phyloP scores from a whole-genome alignment of 2,329 filamentous ascomycete species.

The Myriangium duriaei region DNA sequence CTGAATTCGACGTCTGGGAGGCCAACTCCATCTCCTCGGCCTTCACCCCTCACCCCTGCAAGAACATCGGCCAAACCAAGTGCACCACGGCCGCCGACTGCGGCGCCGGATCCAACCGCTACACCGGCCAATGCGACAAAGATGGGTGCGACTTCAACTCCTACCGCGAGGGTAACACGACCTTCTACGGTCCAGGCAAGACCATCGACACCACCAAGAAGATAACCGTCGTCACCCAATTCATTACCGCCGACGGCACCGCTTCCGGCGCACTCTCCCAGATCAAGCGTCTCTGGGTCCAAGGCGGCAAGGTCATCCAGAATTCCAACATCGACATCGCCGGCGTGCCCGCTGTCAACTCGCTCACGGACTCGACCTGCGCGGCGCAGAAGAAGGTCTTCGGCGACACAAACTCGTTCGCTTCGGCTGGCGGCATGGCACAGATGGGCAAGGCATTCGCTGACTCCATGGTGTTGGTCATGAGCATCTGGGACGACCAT shows the following conservation, averaged over 20 bases:
- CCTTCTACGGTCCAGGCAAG: conserved; percentile 46
- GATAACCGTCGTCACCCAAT: conserved; percentile 56
- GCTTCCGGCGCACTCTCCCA: conserved; percentile 43
- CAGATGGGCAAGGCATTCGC: conserved; percentile 43
- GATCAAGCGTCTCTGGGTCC: conserved; percentile 54
- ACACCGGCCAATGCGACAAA: conserved; percentile 48
- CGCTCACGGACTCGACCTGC: conserved; percentile 48
- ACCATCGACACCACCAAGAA: conserved; percentile 48
- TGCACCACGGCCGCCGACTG: conserved; percentile 39
- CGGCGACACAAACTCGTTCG: conserved; percentile 35
- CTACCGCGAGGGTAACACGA: conserved; percentile 51
- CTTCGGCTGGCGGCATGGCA: conserved; percentile 42
- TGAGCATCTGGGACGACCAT: conserved; percentile 50
- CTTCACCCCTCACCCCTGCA: conserved; percentile 54
- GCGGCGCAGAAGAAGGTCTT: conserved; percentile 22
- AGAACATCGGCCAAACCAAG: conserved; percentile 37
- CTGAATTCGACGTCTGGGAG: conserved; percentile 61
- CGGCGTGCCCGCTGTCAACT: conserved; percentile 37
- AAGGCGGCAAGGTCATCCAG: conserved; percentile 46
- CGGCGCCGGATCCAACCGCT: conserved; percentile 42
- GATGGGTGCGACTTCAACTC: conserved; percentile 55
- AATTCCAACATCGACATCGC: conserved; percentile 34
- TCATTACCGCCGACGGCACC: conserved; percentile 41
- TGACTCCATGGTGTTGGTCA: conserved; percentile 50
- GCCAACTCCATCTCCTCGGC: conserved; percentile 54